phyloP scores from a whole-genome alignment of 768 basidiomycete species.

The Kondoa malvinella region DNA sequence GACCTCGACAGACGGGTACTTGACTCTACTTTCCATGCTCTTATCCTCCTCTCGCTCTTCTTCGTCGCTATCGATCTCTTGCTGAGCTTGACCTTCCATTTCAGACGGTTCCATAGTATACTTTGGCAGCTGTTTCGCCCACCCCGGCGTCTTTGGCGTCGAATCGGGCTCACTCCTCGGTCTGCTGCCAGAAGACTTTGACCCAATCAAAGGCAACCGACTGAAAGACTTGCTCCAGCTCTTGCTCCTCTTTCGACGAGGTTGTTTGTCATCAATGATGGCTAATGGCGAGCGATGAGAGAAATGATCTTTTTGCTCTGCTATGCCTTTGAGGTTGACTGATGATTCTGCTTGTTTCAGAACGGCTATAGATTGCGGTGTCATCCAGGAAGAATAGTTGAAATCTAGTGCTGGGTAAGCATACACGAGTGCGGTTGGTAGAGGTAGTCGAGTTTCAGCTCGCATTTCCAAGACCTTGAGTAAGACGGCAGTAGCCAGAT shows the following conservation, averaged over 20 bases:
- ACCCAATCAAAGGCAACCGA: slow-evolving; percentile 26
- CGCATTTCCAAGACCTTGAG: slow-evolving; percentile 60
- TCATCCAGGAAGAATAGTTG: slow-evolving; percentile 68
- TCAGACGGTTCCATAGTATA: not conserved
- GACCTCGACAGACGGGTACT: slow-evolving; percentile 15
- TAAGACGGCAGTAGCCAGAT: slow-evolving; percentile 66
- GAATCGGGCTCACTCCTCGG: slow-evolving; percentile 3
- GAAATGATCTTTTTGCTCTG: slow-evolving; percentile 68
- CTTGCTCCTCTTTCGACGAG: slow-evolving; percentile 26
- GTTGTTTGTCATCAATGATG: slow-evolving; percentile 54
- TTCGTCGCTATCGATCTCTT: slow-evolving; percentile 41
- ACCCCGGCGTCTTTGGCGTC: slow-evolving; percentile 26
- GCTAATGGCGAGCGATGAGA: slow-evolving; percentile 76
- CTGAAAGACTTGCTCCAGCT: slow-evolving; percentile 36
- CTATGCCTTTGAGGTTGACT: slow-evolving; percentile 56
- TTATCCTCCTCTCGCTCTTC: slow-evolving; percentile 42
- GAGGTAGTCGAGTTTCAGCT: slow-evolving; percentile 39
- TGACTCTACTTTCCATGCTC: slow-evolving; percentile 22
- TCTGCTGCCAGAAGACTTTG: slow-evolving; percentile 14
- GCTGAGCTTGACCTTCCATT: slow-evolving; percentile 16
- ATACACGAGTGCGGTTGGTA: slow-evolving; percentile 65
- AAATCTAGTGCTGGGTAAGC: slow-evolving; percentile 89
- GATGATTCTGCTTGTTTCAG: slow-evolving; percentile 67
- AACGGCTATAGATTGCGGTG: slow-evolving; percentile 55
- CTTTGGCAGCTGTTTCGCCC: slow-evolving; percentile 24